Percentiles rank a stretch among this genome's conserved stretches.
These are phyloP conservation scores for Phylloboletellus chloephorus DNA, from an alignment of 1,284 basidiomycete species.

Conservation along the genomic window DNA sequence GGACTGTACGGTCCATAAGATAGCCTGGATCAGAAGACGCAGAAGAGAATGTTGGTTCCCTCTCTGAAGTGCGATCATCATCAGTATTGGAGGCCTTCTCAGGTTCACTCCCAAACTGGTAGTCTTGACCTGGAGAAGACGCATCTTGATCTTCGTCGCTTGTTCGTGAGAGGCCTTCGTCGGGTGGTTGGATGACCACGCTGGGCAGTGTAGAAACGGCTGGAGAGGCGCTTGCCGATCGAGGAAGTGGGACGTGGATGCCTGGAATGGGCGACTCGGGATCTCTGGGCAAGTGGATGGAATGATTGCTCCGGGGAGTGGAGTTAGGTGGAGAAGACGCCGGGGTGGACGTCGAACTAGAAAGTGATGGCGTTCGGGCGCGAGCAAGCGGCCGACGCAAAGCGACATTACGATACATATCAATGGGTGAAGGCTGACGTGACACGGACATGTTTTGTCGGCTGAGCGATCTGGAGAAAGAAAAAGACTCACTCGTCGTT, in stretches of 20 bases:
- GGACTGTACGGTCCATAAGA: conserved; percentile 24
- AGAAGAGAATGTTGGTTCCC: conserved; percentile 67
- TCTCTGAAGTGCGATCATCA: conserved; percentile 25
- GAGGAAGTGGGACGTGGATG: conserved; percentile 49
- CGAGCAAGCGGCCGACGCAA: conserved; percentile 50
- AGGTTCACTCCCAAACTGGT: conserved; percentile 19
- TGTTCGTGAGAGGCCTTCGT: conserved; percentile 13
- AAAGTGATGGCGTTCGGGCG: conserved; percentile 66
- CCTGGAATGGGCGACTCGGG: conserved; percentile 45
- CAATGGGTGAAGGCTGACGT: conserved; percentile 54
- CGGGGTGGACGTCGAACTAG: conserved; percentile 58
- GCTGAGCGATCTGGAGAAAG: background rate
- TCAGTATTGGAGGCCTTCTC: conserved; percentile 23
- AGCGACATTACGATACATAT: conserved; percentile 62
- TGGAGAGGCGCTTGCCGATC: conserved; percentile 50
- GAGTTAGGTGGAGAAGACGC: conserved; percentile 58
- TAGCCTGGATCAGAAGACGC: conserved; percentile 36
- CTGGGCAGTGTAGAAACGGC: conserved; percentile 28
- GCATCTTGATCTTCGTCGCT: conserved; percentile 15
- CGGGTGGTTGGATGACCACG: conserved; percentile 22
- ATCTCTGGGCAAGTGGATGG: conserved; percentile 36
- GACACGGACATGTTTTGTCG: conserved; percentile 4
- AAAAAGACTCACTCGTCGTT: conserved; percentile 49
- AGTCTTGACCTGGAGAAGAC: conserved; percentile 4
- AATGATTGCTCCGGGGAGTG: conserved; percentile 55